phyloP scores from a whole-genome alignment of 108 stramenopile genomes.

The Mediolabrus comicus region DNA sequence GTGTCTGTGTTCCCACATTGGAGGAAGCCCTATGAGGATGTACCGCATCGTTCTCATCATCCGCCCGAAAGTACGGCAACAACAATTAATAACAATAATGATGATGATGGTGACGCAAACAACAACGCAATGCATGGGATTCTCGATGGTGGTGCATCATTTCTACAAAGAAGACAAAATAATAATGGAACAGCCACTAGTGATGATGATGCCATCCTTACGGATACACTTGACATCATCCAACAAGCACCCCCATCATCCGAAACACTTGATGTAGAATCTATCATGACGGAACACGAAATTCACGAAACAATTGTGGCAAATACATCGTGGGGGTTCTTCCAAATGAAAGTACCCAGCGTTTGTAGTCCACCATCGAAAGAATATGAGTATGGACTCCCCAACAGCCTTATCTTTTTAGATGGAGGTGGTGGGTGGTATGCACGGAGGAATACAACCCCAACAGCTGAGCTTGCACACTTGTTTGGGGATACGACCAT shows the following conservation, averaged over 20 bases:
- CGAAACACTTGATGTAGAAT: not conserved
- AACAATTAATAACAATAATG: not conserved
- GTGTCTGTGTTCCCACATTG: slow-evolving; percentile 41
- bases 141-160: not conserved
- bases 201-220: slow-evolving; percentile 13
- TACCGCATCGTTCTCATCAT: slow-evolving; percentile 4
- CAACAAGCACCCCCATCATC: not conserved
- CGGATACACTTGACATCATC: slow-evolving; percentile 28
- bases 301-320: slow-evolving; percentile 38
- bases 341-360: slow-evolving; percentile 38
- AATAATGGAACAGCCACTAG: not conserved
- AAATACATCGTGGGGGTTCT: slow-evolving; percentile 44
- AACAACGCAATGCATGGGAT: not conserved
- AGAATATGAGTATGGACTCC: slow-evolving; percentile 34
- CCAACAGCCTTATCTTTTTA: slow-evolving; percentile 41
- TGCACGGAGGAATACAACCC: slow-evolving; percentile 30
- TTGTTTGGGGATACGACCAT: slow-evolving; percentile 7
- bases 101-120: not conserved
- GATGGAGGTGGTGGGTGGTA: slow-evolving; percentile 48
- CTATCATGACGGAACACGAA: slow-evolving; percentile 2
- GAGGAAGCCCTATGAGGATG: slow-evolving; percentile 11
- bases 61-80: not conserved
- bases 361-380: slow-evolving; percentile 25
- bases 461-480: slow-evolving; percentile 6
- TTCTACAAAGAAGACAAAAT: not conserved